These are phyloP conservation scores for Apiosordaria backusii DNA, from an alignment of 495 filamentous ascomycete genomes.

Conservation along the genomic window DNA sequence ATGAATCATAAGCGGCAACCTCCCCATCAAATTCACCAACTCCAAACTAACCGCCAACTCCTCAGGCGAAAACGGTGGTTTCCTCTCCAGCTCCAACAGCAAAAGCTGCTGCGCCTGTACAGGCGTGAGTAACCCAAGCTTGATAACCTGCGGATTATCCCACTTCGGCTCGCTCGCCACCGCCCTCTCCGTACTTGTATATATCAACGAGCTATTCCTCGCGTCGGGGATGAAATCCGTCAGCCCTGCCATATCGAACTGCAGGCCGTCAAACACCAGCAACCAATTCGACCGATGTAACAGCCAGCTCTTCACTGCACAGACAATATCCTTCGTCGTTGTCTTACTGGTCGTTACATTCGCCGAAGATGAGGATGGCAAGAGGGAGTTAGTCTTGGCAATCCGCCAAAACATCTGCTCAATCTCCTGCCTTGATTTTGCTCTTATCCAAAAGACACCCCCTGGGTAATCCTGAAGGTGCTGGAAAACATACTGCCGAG, in stretches of 20 bases:
- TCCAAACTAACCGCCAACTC: constrained; percentile 61
- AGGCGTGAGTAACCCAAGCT: constrained; percentile 54
- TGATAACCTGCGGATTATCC: constrained; percentile 70
- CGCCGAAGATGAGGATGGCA: constrained; percentile 39
- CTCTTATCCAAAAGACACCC: constrained; percentile 77
- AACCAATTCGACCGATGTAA: constrained; percentile 69
- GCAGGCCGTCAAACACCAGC: constrained; percentile 71
- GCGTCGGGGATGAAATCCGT: constrained; percentile 67
- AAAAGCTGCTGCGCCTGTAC: constrained; percentile 46
- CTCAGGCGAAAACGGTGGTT: constrained; percentile 53
- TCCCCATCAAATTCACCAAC: constrained; percentile 65
- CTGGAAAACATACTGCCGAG: constrained; percentile 72
- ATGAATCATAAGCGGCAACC: constrained; percentile 74
- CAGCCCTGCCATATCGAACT: constrained; percentile 61
- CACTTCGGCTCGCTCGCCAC: constrained; percentile 65
- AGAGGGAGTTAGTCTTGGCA: constrained; percentile 60
- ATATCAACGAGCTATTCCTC: constrained; percentile 66
- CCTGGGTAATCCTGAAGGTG: constrained; percentile 64
- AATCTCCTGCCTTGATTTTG: constrained; percentile 60
- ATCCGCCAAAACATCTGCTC: constrained; percentile 73
- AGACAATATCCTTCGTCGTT: constrained; percentile 44
- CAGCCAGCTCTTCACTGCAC: constrained; percentile 65
- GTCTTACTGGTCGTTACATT: not conserved
- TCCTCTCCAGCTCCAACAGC: constrained; percentile 53
- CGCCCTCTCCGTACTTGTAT: constrained; percentile 68